Base-by-base conservation (phyloP, 2,329 filamentous ascomycete species). In the Aspergillus viridinutans region DNA sequence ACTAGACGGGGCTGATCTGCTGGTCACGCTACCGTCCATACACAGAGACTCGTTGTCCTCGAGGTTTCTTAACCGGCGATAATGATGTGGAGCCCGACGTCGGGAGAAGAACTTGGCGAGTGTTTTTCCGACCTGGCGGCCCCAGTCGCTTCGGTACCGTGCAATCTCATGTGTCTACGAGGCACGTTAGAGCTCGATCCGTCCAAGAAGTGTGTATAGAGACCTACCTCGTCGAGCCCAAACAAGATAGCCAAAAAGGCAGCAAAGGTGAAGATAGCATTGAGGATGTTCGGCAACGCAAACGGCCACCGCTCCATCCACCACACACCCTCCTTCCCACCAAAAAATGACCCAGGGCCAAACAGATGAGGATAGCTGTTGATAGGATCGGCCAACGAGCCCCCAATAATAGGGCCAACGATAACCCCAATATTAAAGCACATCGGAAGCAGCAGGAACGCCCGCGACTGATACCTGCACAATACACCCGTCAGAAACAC, bases 261-360 rank as follows among this genome's bases (percentile, higher is more conserved):
- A 1, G 76, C 66, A 3, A 83, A 69, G 10, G 90, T 79, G 56
- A 88, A 85, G 0, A 80, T 59, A 1, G 84, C 85, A 64, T 85
- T 89, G 51, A 89, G 75, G 0, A 90, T 71, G 64, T 88, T 90
- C 0, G 88, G 88, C 42, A 90, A 74, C 1, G 86, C 86, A 72
- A 87, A 90, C 0, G 88, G 88, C 72, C 85, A 90, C 51, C 75
- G 73, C 21, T 74, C 77, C 78, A 89, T 84, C 85, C 88, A 89
- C 59, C 79, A 73, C 1, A 86, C 85, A 0, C 85, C 85, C 49
- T 79, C 58, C 54, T 81, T 74, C 0, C 83, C 83, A 1, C 83
- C 83, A 32, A 89, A 69, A 0, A 78, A 59, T 0, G 84, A 84
- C 0, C 78, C 80, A 3, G 83, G 79, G 0, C 85, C 86, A 65